Conservation (phyloP, 2,329 filamentous ascomycete genomes). For the Sporothrix brasiliensis region DNA sequence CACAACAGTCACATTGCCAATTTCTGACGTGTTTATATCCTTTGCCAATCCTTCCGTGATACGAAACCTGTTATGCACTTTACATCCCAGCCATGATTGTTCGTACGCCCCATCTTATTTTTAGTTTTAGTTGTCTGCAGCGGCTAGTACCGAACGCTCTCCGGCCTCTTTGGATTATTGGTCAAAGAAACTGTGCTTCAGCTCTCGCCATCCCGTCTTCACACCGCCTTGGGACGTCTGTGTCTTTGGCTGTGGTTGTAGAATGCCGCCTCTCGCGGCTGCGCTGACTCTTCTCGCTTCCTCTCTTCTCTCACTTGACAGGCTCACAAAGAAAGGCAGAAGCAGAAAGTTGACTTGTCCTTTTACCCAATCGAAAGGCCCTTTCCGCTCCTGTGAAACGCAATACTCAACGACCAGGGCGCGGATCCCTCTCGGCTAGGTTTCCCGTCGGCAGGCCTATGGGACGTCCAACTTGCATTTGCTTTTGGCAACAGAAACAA, state of each 20-base stretch:
- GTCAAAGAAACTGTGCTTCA: constrained; percentile 2
- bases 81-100: background rate
- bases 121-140: background rate
- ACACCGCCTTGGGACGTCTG: constrained; percentile 1
- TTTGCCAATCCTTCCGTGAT: constrained; percentile 23
- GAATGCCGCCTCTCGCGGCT: background rate
- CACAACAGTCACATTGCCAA: constrained; percentile 14
- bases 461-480: background rate
- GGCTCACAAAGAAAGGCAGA: background rate
- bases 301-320: background rate
- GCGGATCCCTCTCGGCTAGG: constrained; percentile 27
- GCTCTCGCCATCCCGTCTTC: background rate
- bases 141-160: background rate
- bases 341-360: constrained; percentile 1
- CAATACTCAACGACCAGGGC: constrained; percentile 3
- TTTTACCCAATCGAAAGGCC: constrained; percentile 18
- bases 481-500: background rate
- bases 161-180: background rate
- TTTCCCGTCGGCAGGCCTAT: background rate
- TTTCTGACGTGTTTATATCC: constrained; percentile 25
- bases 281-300: background rate
- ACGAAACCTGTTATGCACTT: constrained; percentile 8
- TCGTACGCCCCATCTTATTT: background rate
- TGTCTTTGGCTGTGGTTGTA: background rate
- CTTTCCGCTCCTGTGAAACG: constrained; percentile 22